phyloP scores from a whole-genome alignment of 805 yeast species.

The Naumovozyma castellii region DNA sequence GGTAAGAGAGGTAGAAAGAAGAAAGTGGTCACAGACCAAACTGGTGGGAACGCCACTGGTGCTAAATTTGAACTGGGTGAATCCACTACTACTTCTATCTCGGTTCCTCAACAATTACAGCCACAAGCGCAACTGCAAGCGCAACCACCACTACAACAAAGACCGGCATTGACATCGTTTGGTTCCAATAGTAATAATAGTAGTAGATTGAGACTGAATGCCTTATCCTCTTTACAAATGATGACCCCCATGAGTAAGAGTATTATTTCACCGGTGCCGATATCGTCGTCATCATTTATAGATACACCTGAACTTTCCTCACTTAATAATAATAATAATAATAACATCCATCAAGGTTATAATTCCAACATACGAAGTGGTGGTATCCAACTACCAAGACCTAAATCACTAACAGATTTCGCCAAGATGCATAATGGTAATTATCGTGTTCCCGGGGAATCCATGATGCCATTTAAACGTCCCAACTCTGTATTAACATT shows the following conservation, averaged over 20 bases:
- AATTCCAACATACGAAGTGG: background rate
- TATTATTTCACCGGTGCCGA: constrained; percentile 5
- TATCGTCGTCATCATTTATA: constrained; percentile 13
- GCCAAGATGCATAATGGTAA: constrained; percentile 3
- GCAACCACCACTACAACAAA: background rate
- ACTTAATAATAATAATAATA: background rate
- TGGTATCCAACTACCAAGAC: constrained; percentile 14
- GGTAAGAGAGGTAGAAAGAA: constrained; percentile 43
- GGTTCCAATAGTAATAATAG: constrained; percentile 7
- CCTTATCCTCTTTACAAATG: constrained; percentile 46
- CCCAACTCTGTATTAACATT: constrained; percentile 21
- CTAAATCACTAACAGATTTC: constrained; percentile 19
- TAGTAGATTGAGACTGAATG: constrained; percentile 25
- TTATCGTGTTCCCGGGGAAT: background rate
- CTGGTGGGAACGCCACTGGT: background rate
- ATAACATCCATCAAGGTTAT: background rate
- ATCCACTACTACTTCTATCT: background rate
- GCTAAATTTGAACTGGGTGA: constrained; percentile 6
- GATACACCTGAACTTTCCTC: constrained; percentile 12
- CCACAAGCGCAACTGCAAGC: too few relatives aligned
- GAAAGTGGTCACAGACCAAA: constrained; percentile 14
- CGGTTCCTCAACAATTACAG: background rate
- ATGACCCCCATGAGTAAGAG: constrained; percentile 44
- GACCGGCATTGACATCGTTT: background rate
- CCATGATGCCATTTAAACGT: constrained; percentile 8